A percentile compares a stretch with the other conserved stretches of the same genome.
These are phyloP conservation scores for Heliocybe sulcata DNA, from an alignment of 1,284 basidiomycete species.

Conservation along the genomic window DNA sequence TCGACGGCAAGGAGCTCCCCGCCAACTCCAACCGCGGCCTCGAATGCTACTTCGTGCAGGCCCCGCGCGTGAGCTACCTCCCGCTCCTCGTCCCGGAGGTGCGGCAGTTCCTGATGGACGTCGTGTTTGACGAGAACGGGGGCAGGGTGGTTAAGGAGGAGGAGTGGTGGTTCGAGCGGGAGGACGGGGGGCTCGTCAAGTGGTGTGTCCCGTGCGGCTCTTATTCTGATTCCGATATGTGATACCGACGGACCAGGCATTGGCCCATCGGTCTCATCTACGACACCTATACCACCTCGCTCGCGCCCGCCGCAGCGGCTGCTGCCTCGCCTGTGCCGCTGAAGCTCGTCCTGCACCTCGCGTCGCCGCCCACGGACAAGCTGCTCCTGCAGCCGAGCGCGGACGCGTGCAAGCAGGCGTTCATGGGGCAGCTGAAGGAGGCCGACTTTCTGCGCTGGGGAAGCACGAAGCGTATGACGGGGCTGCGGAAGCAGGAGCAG, in stretches of 20 bases:
- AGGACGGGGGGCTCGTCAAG: constrained; percentile 66
- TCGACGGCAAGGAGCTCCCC: constrained; percentile 80
- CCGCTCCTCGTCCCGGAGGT: constrained; percentile 86
- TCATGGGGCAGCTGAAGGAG: constrained; percentile 92
- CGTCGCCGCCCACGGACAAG: constrained; percentile 78
- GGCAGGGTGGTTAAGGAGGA: constrained; percentile 70
- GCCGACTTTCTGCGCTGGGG: constrained; percentile 95
- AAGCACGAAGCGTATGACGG: constrained; percentile 87
- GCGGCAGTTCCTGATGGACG: constrained; percentile 78
- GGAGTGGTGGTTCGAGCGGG: constrained; percentile 93
- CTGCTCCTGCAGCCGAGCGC: constrained; percentile 71
- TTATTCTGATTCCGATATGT: neutral
- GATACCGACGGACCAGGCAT: constrained; percentile 60
- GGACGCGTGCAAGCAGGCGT: constrained; percentile 84
- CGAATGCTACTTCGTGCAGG: constrained; percentile 82
- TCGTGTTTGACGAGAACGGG: constrained; percentile 81
- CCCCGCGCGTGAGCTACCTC: constrained; percentile 85
- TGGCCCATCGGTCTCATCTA: constrained; percentile 93
- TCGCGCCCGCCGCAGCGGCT: constrained; percentile 15
- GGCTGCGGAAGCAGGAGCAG: constrained; percentile 81
- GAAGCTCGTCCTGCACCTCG: constrained; percentile 77
- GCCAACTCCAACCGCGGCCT: constrained; percentile 81
- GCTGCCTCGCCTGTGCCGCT: constrained; percentile 50
- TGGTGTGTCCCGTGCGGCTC: constrained; percentile 52
- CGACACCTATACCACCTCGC: constrained; percentile 68